These are phyloP conservation scores for Chaetothyriales sp. DNA, from an alignment of 2,329 filamentous ascomycete species.

Conservation along the genomic window DNA sequence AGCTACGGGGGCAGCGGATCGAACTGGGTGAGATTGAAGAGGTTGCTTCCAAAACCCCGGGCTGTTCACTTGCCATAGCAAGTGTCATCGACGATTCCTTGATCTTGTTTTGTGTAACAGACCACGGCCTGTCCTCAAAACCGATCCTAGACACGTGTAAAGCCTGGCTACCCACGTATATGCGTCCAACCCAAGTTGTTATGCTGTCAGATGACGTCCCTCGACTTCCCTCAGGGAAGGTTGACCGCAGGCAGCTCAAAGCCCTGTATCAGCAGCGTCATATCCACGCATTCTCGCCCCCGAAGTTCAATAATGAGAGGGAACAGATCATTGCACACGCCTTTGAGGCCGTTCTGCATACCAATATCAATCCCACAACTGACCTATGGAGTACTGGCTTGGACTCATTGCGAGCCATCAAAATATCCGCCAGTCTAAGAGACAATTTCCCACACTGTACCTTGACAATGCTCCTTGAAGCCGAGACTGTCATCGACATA, in stretches of 20 bases:
- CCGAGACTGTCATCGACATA: slow-evolving; percentile 30
- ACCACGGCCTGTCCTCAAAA: slow-evolving; percentile 26
- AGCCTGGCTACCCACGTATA: slow-evolving; percentile 65
- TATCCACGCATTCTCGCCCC: not conserved
- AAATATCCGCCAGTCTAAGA: slow-evolving; percentile 50
- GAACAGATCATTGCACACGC: slow-evolving; percentile 25
- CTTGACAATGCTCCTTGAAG: slow-evolving; percentile 47
- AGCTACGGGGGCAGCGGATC: slow-evolving; percentile 68
- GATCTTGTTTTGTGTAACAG: slow-evolving; percentile 57
- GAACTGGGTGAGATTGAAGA: slow-evolving; percentile 69
- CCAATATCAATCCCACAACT: slow-evolving; percentile 24
- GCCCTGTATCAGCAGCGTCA: not conserved
- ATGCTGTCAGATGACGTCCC: slow-evolving; percentile 48
- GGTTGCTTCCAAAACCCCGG: slow-evolving; percentile 44
- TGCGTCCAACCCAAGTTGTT: slow-evolving; percentile 64
- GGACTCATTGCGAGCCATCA: slow-evolving; percentile 51
- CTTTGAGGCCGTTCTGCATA: slow-evolving; percentile 30
- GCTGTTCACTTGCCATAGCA: slow-evolving; percentile 51
- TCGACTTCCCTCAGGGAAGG: slow-evolving; percentile 66
- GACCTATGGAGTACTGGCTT: slow-evolving; percentile 42
- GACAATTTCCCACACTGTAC: slow-evolving; percentile 39
- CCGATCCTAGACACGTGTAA: slow-evolving; percentile 46
- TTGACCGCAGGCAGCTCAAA: slow-evolving; percentile 53
- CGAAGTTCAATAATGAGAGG: slow-evolving; percentile 6
- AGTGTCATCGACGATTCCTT: slow-evolving; percentile 52